Evolutionary conservation across 2,329 filamentous ascomycete genomes (phyloP).

Genomic region (Metarhizium robertsii): DNA sequence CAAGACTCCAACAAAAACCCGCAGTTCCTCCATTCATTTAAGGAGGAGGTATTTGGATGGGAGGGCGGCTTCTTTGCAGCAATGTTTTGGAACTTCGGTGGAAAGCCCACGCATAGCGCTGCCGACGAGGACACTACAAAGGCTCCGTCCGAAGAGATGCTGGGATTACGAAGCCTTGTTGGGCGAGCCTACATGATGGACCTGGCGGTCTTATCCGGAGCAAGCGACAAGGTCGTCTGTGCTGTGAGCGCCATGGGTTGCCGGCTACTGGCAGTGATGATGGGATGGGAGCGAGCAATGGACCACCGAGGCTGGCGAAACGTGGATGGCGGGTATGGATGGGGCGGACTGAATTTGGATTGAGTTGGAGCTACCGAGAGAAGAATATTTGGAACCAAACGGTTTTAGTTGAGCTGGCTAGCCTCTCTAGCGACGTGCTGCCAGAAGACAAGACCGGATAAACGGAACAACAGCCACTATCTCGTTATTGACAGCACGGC

Average conservation of each 20-base stretch:
- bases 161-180: conserved; percentile 62
- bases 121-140: conserved; percentile 16
- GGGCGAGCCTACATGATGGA: conserved; percentile 78
- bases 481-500: conserved; percentile 2
- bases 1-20: conserved; percentile 32
- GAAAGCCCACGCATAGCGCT: conserved; percentile 31
- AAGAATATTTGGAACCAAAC: neutral
- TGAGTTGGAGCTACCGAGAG: neutral
- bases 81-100: conserved; percentile 72
- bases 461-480: neutral
- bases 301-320: conserved; percentile 59
- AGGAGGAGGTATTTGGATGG: conserved; percentile 74
- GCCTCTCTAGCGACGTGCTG: neutral
- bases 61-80: conserved; percentile 78
- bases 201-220: conserved; percentile 59
- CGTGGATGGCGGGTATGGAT: conserved; percentile 62
- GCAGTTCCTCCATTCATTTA: conserved; percentile 51
- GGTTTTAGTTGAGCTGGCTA: neutral
- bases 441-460: neutral
- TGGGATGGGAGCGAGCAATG: conserved; percentile 70
- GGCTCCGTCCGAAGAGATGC: conserved; percentile 41
- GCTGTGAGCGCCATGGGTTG: conserved; percentile 66
- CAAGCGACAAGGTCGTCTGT: conserved; percentile 65
- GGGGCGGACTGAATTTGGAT: conserved; percentile 38
- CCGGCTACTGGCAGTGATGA: conserved; percentile 70